Evolutionary conservation across 305 asterid species (phyloP).

Genomic region (Fraxinus greggii): DNA sequence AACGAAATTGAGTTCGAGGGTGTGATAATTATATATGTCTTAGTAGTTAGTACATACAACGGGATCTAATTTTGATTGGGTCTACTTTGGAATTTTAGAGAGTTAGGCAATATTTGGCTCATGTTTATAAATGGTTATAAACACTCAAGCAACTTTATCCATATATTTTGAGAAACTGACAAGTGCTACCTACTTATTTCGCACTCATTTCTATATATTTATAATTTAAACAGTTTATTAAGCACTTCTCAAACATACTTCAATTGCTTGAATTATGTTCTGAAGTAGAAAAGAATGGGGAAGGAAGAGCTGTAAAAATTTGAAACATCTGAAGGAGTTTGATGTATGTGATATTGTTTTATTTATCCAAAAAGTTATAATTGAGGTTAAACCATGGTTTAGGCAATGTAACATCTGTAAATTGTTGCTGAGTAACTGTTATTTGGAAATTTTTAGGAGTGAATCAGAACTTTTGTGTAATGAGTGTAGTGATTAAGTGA

Average conservation of each 20-base stretch:
- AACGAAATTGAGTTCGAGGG: neutral
- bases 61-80: neutral
- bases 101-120: neutral
- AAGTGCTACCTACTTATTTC: neutral
- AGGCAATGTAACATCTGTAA: neutral
- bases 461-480: neutral
- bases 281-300: neutral
- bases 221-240: too few relatives aligned
- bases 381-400: neutral
- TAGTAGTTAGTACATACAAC: neutral
- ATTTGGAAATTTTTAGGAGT: neutral
- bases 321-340: neutral
- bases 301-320: neutral
- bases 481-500: neutral
- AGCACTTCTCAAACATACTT: neutral
- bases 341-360: neutral
- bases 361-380: neutral
- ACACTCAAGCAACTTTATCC: neutral
- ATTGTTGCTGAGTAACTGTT: neutral
- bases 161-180: neutral
- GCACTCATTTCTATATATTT: neutral
- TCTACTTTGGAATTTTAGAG: neutral
- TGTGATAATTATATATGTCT: neutral
- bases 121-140: neutral
- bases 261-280: neutral